These are phyloP conservation scores for Cystobasidium sp. DNA, from an alignment of 1,284 basidiomycete genomes.

Conservation along the genomic window DNA sequence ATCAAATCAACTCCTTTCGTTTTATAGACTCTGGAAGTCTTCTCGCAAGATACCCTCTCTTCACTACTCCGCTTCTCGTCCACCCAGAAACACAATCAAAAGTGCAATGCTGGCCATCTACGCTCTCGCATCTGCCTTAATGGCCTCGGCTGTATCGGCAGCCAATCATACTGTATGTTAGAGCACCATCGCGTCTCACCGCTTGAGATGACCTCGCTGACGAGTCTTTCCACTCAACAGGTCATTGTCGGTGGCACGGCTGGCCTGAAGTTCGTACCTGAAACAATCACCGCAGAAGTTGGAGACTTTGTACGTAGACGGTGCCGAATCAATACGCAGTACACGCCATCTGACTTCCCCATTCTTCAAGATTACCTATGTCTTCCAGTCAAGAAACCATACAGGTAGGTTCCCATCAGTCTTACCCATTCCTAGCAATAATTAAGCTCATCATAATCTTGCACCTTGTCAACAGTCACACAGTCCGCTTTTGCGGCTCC, in stretches of 20 bases:
- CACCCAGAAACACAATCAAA: not conserved
- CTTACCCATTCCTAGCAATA: not conserved
- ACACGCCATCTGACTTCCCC: not conserved
- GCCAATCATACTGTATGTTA: slow-evolving; percentile 31
- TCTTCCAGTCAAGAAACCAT: slow-evolving; percentile 39
- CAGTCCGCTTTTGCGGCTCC: slow-evolving; percentile 37
- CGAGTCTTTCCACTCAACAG: not conserved
- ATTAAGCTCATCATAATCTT: not conserved
- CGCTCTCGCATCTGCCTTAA: slow-evolving; percentile 21
- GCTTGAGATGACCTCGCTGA: not conserved
- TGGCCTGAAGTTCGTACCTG: slow-evolving; percentile 59
- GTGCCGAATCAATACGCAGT: not conserved
- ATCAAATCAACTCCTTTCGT: not conserved
- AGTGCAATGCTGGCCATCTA: slow-evolving; percentile 35
- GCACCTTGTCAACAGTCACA: slow-evolving; percentile 19
- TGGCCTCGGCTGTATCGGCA: slow-evolving; percentile 16
- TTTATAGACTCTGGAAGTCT: slow-evolving; percentile 12
- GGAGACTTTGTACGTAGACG: slow-evolving; percentile 43
- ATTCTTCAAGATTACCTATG: slow-evolving; percentile 18
- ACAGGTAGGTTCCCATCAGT: not conserved
- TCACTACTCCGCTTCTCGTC: not conserved
- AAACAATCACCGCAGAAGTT: slow-evolving; percentile 59
- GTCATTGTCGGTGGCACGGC: slow-evolving; percentile 64
- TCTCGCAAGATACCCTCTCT: too few relatives aligned
- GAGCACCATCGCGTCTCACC: not conserved